Conservation (phyloP, 345 rosid genomes). For the Erodium maritimum region DNA sequence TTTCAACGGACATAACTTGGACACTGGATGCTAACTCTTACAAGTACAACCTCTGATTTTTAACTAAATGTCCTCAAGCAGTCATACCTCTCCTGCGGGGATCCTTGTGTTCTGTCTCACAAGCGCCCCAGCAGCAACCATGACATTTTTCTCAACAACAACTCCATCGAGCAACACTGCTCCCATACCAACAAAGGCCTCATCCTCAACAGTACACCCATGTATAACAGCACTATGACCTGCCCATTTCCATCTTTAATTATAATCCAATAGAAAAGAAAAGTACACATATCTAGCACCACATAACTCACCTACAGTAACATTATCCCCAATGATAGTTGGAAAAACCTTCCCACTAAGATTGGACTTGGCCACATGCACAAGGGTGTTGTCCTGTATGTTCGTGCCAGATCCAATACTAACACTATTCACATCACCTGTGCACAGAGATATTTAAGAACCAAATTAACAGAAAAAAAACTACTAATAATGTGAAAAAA, state of each 20-base stretch:
- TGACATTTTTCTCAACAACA: conserved; percentile 72
- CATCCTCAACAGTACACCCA: conserved; percentile 93
- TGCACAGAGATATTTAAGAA: neutral
- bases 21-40: neutral
- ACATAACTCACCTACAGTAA: conserved; percentile 65
- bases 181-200: conserved; percentile 87
- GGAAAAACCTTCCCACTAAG: conserved; percentile 83
- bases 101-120: conserved; percentile 82
- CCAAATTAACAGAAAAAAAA: no score
- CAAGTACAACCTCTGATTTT: neutral
- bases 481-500: no score
- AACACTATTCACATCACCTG: conserved; percentile 82
- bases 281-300: neutral
- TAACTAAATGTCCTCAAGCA: no score
- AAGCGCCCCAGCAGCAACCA: conserved; percentile 98
- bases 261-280: neutral
- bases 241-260: conserved; percentile 25
- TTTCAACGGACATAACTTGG: neutral
- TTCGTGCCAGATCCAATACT: conserved; percentile 83
- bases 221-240: conserved; percentile 94
- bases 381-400: conserved; percentile 94
- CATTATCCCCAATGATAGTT: conserved; percentile 82
- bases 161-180: conserved; percentile 87
- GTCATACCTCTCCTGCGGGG: conserved; percentile 73
- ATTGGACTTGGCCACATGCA: conserved; percentile 92